Conservation (phyloP, 2,329 filamentous ascomycete species). For the Myotisia sp. region DNA sequence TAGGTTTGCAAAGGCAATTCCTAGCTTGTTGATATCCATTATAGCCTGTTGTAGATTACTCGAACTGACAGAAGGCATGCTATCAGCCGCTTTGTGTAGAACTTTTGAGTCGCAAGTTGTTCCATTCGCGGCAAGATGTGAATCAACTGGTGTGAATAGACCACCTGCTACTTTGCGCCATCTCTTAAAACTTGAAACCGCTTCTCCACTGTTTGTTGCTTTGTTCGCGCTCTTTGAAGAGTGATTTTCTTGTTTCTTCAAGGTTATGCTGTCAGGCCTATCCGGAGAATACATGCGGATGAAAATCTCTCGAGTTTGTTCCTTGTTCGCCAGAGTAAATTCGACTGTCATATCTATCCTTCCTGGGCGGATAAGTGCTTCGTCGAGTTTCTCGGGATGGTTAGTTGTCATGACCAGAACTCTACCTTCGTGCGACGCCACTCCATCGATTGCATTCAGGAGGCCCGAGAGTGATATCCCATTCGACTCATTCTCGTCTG, state of each 20-base stretch:
- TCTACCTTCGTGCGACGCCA: constrained; percentile 53
- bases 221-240: constrained; percentile 1
- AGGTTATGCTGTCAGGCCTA: neutral
- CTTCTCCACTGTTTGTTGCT: neutral
- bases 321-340: constrained; percentile 22
- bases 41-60: neutral
- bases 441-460: constrained; percentile 57
- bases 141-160: neutral
- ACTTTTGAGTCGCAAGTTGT: too few species aligned
- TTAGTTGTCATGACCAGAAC: constrained; percentile 66
- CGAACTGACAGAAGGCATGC: neutral
- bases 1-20: constrained; percentile 30
- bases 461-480: constrained; percentile 52
- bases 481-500: constrained; percentile 10
- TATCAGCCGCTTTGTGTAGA: neutral
- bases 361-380: constrained; percentile 50
- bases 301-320: constrained; percentile 17
- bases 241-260: neutral
- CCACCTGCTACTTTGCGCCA: neutral
- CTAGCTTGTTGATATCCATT: constrained; percentile 19
- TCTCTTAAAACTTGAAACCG: too few species aligned
- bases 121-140: neutral
- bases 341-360: constrained; percentile 41
- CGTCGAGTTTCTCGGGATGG: constrained; percentile 48
- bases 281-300: constrained; percentile 16